phyloP scores from a whole-genome alignment of 768 basidiomycete species.

The Tulasnella sp. region DNA sequence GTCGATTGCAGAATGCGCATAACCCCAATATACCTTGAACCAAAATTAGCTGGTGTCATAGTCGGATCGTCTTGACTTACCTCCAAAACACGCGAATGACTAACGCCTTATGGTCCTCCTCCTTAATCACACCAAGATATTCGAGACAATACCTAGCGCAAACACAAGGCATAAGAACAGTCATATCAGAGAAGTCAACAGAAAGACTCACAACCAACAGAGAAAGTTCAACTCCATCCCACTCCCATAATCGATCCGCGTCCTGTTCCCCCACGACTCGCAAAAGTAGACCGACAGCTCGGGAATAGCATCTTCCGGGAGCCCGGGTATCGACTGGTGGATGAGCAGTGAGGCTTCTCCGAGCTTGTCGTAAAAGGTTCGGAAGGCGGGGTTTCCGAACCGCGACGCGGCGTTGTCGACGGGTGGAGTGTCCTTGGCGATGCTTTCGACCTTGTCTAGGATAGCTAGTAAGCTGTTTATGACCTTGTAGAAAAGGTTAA shows the following conservation, averaged over 20 bases:
- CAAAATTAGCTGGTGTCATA: not conserved
- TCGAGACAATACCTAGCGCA: slow-evolving; percentile 61
- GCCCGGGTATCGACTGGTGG: slow-evolving; percentile 44
- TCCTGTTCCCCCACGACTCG: slow-evolving; percentile 83
- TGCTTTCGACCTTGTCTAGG: slow-evolving; percentile 51
- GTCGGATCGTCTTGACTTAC: slow-evolving; percentile 27
- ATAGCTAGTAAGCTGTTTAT: slow-evolving; percentile 48
- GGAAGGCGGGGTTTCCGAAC: slow-evolving; percentile 96
- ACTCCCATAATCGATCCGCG: slow-evolving; percentile 96
- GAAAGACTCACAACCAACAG: slow-evolving; percentile 73
- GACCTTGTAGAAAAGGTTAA: slow-evolving; percentile 34
- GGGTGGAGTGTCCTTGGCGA: slow-evolving; percentile 63
- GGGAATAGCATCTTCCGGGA: slow-evolving; percentile 44
- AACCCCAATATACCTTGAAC: slow-evolving; percentile 49
- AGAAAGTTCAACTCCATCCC: slow-evolving; percentile 98
- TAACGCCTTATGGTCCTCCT: slow-evolving; percentile 57
- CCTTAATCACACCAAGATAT: slow-evolving; percentile 48
- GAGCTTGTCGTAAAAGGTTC: slow-evolving; percentile 78
- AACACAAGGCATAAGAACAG: not conserved
- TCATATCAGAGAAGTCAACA: not conserved
- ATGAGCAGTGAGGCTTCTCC: slow-evolving; percentile 43
- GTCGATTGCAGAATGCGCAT: slow-evolving; percentile 83
- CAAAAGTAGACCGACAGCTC: slow-evolving; percentile 74
- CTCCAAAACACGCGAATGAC: slow-evolving; percentile 85
- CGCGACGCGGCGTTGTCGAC: slow-evolving; percentile 82